phyloP scores from a whole-genome alignment of 192 early-diverging fungal species.

The Coemansia sp. region DNA sequence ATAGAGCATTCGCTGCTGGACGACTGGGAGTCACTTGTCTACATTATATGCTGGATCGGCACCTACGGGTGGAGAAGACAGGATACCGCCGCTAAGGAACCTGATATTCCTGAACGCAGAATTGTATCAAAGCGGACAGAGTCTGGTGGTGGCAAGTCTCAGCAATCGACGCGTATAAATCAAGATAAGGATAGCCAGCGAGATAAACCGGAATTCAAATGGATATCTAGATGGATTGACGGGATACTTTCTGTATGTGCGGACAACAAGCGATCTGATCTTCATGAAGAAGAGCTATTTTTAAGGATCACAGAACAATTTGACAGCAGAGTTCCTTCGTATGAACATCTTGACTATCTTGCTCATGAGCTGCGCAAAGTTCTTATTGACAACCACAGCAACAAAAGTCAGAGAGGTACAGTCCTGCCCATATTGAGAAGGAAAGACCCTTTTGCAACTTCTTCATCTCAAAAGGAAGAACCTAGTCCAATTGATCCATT shows the following conservation, averaged over 20 bases:
- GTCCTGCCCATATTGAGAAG: background rate
- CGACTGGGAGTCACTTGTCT: slow-evolving; percentile 37
- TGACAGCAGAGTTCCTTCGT: background rate
- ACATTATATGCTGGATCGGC: slow-evolving; percentile 30
- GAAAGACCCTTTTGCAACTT: background rate
- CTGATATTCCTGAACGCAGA: too few relatives aligned
- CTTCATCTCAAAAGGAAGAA: background rate
- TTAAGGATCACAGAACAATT: background rate
- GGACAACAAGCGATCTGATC: background rate
- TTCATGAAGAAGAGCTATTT: background rate
- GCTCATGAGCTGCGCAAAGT: background rate
- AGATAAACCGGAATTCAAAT: background rate
- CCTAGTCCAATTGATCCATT: background rate
- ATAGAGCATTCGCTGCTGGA: slow-evolving; percentile 17
- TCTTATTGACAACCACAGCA: background rate
- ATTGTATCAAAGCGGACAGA: too few relatives aligned
- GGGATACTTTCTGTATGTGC: background rate
- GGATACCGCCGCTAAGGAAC: background rate
- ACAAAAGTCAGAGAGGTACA: background rate
- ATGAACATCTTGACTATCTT: background rate
- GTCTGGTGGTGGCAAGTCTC: too few relatives aligned
- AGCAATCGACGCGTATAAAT: too few relatives aligned
- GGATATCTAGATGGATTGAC: background rate
- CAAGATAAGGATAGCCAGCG: background rate
- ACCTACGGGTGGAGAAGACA: slow-evolving; percentile 15